Evolutionary conservation across 2,329 filamentous ascomycete species (phyloP).

Genomic region (Xylariaceae sp.): DNA sequence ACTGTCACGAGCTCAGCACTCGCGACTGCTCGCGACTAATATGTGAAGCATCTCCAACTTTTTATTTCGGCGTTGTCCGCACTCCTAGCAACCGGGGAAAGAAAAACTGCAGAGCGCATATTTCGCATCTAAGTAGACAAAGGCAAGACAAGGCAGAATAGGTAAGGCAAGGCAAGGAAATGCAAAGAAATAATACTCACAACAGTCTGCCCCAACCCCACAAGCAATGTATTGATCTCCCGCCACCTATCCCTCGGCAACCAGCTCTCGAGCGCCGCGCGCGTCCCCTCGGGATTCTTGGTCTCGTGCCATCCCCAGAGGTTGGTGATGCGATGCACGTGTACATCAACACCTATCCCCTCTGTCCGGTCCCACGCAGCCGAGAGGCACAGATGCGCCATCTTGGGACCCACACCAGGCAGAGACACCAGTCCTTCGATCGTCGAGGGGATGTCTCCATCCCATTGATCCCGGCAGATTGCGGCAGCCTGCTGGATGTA

Average conservation of each 20-base stretch:
- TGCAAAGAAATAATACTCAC: no score
- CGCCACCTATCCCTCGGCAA: slow-evolving; percentile 81
- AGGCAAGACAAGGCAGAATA: no score
- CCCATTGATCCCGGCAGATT: slow-evolving; percentile 66
- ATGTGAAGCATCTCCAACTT: no score
- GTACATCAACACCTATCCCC: slow-evolving; percentile 90
- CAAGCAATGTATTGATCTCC: slow-evolving; percentile 86
- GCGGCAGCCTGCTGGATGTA: slow-evolving; percentile 72
- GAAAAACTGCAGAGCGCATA: no score
- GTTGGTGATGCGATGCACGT: slow-evolving; percentile 92
- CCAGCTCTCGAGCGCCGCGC: slow-evolving; percentile 73
- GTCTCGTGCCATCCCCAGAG: slow-evolving; percentile 85
- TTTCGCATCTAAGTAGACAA: no score
- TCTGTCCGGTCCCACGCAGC: slow-evolving; percentile 61
- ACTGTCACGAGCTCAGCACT: no score
- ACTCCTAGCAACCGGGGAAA: no score
- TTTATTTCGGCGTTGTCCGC: no score
- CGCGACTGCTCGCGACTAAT: no score
- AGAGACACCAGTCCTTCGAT: slow-evolving; percentile 71
- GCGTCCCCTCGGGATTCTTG: slow-evolving; percentile 76
- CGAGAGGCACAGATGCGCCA: slow-evolving; percentile 85
- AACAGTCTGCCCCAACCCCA: slow-evolving; percentile 82
- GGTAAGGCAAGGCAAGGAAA: no score
- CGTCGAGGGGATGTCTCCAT: slow-evolving; percentile 74
- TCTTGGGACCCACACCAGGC: slow-evolving; percentile 89